These are phyloP conservation scores for Microsporum canis DNA, from an alignment of 2,329 filamentous ascomycete species.

Conservation along the genomic window DNA sequence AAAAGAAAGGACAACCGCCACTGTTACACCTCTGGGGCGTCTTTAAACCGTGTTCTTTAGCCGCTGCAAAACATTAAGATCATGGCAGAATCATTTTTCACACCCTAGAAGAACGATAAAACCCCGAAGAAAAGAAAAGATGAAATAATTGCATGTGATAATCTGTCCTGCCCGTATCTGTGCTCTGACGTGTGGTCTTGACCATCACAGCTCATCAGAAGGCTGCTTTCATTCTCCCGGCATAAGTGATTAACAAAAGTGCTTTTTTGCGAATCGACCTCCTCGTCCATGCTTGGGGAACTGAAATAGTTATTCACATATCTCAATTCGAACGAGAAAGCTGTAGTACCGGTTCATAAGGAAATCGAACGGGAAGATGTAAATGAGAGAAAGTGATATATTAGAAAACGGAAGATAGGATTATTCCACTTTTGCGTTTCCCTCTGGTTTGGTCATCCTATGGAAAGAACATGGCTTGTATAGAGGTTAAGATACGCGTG, in stretches of 20 bases:
- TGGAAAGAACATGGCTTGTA: background rate
- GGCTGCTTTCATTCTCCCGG: constrained; percentile 35
- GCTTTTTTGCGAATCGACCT: constrained; percentile 27
- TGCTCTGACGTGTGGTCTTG: constrained; percentile 49
- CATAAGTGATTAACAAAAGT: constrained; percentile 18
- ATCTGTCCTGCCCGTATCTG: constrained; percentile 57
- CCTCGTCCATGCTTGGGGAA: constrained; percentile 31
- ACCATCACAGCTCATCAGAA: constrained; percentile 54
- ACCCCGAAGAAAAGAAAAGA: background rate
- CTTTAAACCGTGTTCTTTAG: background rate
- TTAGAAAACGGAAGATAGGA: background rate
- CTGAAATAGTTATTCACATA: constrained; percentile 10
- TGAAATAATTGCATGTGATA: background rate
- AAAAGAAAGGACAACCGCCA: background rate
- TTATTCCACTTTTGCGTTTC: background rate
- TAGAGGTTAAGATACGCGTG: background rate
- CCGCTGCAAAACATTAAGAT: background rate
- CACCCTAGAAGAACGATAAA: background rate
- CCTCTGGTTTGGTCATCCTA: background rate
- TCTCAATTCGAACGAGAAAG: background rate
- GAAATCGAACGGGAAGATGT: background rate
- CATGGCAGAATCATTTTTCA: background rate
- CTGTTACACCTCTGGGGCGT: background rate
- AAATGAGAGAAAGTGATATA: background rate
- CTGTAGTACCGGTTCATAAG: background rate